Conservation (phyloP, 2,329 filamentous ascomycete genomes). For the Pleurostoma richardsiae region DNA sequence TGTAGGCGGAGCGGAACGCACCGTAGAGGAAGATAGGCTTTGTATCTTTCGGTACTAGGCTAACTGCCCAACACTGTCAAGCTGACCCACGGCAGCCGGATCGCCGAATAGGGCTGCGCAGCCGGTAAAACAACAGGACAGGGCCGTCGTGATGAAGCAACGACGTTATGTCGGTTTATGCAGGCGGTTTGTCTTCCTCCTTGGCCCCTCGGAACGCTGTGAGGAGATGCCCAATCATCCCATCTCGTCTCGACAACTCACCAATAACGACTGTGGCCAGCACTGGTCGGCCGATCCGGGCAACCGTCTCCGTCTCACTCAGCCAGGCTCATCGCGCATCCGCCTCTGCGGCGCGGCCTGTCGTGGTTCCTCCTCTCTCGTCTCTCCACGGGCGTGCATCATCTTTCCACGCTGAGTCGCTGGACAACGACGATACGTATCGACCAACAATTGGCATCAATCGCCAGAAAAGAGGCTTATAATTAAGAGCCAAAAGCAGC, state of each 20-base stretch:
- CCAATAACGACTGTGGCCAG: not conserved
- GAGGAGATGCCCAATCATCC: not conserved
- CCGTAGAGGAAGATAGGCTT: too few relatives aligned
- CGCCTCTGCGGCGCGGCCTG: not conserved
- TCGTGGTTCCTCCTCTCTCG: not conserved
- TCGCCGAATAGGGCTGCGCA: not conserved
- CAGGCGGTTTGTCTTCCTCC: not conserved
- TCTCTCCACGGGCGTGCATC: not conserved
- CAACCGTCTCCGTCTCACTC: not conserved
- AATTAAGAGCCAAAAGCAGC: not conserved
- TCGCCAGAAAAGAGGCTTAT: not conserved
- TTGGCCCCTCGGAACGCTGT: too few relatives aligned
- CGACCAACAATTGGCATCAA: not conserved
- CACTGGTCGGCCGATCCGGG: not conserved
- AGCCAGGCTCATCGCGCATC: not conserved
- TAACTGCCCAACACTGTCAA: too few relatives aligned
- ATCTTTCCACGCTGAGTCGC: not conserved
- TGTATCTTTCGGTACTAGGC: too few relatives aligned
- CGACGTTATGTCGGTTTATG: not conserved
- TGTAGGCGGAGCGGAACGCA: too few relatives aligned
- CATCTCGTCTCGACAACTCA: not conserved
- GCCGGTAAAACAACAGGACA: slow-evolving; percentile 10
- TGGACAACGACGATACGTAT: not conserved
- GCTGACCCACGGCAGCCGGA: too few relatives aligned
- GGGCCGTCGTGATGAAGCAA: not conserved